Evolutionary conservation across 768 basidiomycete species (phyloP).

Genomic region (Lactarius akahatsu): DNA sequence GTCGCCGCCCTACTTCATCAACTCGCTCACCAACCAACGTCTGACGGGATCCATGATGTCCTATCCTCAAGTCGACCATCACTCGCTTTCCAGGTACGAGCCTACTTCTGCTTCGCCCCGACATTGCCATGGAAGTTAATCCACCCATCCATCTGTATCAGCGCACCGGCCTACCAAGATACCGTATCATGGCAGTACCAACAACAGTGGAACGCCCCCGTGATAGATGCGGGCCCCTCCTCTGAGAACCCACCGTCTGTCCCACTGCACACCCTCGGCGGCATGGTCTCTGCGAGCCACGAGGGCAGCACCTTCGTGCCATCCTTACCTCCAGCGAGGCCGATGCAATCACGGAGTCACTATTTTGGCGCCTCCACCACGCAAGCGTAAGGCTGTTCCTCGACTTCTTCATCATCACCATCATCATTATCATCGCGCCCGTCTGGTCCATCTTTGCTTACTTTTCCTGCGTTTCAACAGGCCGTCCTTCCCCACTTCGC

Average conservation of each 20-base stretch:
- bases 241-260: conserved; percentile 11
- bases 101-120: neutral
- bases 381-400: conserved; percentile 15
- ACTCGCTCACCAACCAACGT: conserved; percentile 18
- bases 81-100: conserved; percentile 14
- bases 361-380: conserved; percentile 4
- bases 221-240: conserved; percentile 8
- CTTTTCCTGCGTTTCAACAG: neutral
- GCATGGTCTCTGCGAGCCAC: conserved; percentile 19
- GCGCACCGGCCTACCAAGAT: conserved; percentile 17
- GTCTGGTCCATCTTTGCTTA: conserved; percentile 3
- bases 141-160: neutral
- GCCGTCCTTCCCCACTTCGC: conserved; percentile 12
- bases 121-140: neutral
- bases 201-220: conserved; percentile 13
- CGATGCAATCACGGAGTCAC: conserved; percentile 6
- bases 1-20: conserved; percentile 7
- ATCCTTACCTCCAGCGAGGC: conserved; percentile 4
- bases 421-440: neutral
- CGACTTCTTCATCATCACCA: neutral
- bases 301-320: conserved; percentile 17
- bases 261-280: conserved; percentile 9
- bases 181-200: conserved; percentile 17
- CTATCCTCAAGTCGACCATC: conserved; percentile 19
- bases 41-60: conserved; percentile 21